Base-by-base conservation (phyloP, 2,329 filamentous ascomycete genomes). In the Fusarium algeriense region DNA sequence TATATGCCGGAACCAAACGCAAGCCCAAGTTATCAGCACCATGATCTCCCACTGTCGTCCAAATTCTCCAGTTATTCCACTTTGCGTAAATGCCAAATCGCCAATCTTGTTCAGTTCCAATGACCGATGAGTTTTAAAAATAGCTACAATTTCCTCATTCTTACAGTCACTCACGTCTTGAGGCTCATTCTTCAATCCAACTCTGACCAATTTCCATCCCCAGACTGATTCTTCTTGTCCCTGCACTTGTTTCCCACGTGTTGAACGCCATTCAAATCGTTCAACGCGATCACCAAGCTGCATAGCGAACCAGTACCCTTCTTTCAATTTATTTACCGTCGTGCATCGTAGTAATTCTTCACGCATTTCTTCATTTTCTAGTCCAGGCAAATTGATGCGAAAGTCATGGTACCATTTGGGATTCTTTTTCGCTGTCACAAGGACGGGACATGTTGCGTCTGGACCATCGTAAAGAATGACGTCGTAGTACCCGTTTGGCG, bases 261-360 rank as follows among this genome's bases (percentile, higher is more conserved):
- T 20, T 2, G 10, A n/a, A 3, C 11, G 12, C 14, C 15, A 8
- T 19, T 20, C 20, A 19, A 28, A 8, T 6, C 4, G 9, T 14
- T 48, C 5, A 19, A 26, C 14, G 9, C 6, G 6, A 3, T 37
- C 8, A 0, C 5, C 3, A 26, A n/a, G 12, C 4, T 13, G n/a
- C 7, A 30, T 12, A 7, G 43, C 32, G 14, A 23, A 35, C 6
- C 28, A 45, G 7, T 12, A 19, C 2, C 5, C 5, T 50, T 44
- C 11, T 14, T 10, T 53, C 5, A 26, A 10, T 26, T 45, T 4
- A 13, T 23, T 59, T 1, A 10, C 2, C 14, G 14, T 34, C 3
- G 19, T 10, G 14, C 3, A 32, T 6, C n/a, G 17, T 26, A 60
- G 32, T 34, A 38, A 32, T 14, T 57, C n/a, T 10, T 57, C 15